Evolutionary conservation across 768 basidiomycete genomes (phyloP), one percentile per base, ranked within the genome.

Genomic region (Saitozyma podzolica): DNA sequence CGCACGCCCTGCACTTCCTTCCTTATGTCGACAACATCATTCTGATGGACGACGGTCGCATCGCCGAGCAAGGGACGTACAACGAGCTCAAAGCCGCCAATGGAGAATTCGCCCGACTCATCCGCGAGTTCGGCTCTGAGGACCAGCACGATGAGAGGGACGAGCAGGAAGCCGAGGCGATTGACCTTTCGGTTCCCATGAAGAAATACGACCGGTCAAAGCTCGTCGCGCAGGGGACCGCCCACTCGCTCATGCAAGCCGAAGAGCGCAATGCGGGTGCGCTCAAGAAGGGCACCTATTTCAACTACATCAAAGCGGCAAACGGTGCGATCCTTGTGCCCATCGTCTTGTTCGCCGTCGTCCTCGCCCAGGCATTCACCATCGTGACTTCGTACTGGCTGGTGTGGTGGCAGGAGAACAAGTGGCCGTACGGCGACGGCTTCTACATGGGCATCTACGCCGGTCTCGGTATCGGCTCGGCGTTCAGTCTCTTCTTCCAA

Each of bases 1-100:
- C 93, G 0, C 92, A 95, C 72, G 91, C 90, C 0, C 83, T 95
- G 9, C 92, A 95, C 79, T 90, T 94, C 82, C 84, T 97, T 29
- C 89, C 90, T 0, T 83, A 89, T 60, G 90, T 91, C 37, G 92
- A 95, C 78, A 89, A 90, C 73, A 88, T 97, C 74, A 87, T 87
- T 73, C 87, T 87, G 41, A 80, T 97, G 55, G 83, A 84, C 10
- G 86, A 92, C 47, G 92, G 93, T 7, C 83, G 82, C 42, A 86
- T 97, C 61, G 85, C 84, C 19, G 92, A 95, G 78, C 84, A 84
- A 10, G 93, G 93, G 2, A 88, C 90, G 1, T 95, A 89, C 68
- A 72, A 80, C 0, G 86, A 89, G 53, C 83, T 97, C 43, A 86
- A 90, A 80, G 78, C 78, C 9, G 83, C 81, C 42, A 80, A 86